A percentile compares a stretch with the other conserved stretches of the same genome.
These are phyloP conservation scores for Boletellus ananiceps DNA, from an alignment of 768 basidiomycete genomes.

Conservation along the genomic window DNA sequence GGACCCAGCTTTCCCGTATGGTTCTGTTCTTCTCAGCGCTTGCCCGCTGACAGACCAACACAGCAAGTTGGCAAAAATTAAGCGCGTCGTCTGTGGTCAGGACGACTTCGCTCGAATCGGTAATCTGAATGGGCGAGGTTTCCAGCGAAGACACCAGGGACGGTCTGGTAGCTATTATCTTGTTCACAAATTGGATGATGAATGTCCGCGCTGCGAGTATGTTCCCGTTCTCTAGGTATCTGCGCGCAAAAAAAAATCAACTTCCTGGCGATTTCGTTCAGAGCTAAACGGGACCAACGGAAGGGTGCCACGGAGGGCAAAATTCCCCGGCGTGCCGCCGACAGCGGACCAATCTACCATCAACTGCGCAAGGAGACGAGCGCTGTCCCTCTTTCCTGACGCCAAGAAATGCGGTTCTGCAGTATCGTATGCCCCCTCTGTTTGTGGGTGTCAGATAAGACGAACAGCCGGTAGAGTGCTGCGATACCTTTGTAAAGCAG, in stretches of 20 bases:
- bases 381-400: conserved; percentile 86
- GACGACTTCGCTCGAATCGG: conserved; percentile 53
- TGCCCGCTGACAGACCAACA: conserved; percentile 83
- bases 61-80: conserved; percentile 89
- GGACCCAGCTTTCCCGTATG: conserved; percentile 79
- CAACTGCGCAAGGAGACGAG: conserved; percentile 79
- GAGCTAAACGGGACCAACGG: conserved; percentile 49
- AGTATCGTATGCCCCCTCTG: conserved; percentile 69
- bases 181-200: conserved; percentile 71
- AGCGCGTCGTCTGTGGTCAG: conserved; percentile 72
- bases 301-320: conserved; percentile 80
- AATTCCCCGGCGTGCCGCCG: conserved; percentile 55
- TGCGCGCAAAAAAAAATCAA: conserved; percentile 26
- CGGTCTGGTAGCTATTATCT: conserved; percentile 48
- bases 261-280: not conserved
- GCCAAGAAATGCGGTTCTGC: conserved; percentile 84
- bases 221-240: conserved; percentile 80
- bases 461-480: not conserved
- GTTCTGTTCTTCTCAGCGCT: conserved; percentile 74
- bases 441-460: conserved; percentile 1
- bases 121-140: conserved; percentile 42
- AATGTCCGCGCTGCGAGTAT: conserved; percentile 94
- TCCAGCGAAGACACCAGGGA: conserved; percentile 38
- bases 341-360: conserved; percentile 74
- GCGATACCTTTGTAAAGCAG: conserved; percentile 73